Conservation (phyloP, 805 yeast species). For the Huiozyma sinensis region DNA sequence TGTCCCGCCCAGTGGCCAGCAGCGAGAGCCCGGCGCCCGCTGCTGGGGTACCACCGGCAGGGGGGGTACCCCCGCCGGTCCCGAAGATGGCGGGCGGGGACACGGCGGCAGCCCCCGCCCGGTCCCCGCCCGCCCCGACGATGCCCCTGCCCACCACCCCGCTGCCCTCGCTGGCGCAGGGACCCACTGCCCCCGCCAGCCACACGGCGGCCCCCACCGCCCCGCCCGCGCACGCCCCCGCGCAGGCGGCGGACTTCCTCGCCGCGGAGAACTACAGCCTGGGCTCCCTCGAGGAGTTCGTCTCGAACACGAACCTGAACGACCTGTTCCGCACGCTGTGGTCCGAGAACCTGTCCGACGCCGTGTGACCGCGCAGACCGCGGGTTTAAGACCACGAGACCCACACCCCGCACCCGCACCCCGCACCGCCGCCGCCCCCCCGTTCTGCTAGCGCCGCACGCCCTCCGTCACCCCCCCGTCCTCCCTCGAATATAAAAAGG, state of each 20-base stretch:
- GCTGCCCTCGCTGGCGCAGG: background rate
- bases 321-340: constrained; percentile 21
- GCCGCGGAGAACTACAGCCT: constrained; percentile 7
- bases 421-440: background rate
- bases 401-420: background rate
- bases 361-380: too few species aligned
- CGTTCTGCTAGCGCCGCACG: background rate
- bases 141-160: background rate
- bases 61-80: background rate
- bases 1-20: constrained; percentile 12
- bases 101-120: background rate
- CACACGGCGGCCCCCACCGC: background rate
- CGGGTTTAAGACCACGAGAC: too few species aligned
- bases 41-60: too few species aligned
- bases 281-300: constrained; percentile 23
- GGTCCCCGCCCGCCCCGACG: background rate
- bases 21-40: too few species aligned
- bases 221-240: background rate
- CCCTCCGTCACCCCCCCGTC: background rate
- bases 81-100: background rate
- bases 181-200: too few species aligned
- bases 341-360: constrained; percentile 11
- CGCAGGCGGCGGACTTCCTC: background rate
- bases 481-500: background rate
- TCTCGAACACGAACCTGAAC: constrained; percentile 19